Base-by-base conservation (phyloP, 768 basidiomycete species). In the Podaxis sp. region DNA sequence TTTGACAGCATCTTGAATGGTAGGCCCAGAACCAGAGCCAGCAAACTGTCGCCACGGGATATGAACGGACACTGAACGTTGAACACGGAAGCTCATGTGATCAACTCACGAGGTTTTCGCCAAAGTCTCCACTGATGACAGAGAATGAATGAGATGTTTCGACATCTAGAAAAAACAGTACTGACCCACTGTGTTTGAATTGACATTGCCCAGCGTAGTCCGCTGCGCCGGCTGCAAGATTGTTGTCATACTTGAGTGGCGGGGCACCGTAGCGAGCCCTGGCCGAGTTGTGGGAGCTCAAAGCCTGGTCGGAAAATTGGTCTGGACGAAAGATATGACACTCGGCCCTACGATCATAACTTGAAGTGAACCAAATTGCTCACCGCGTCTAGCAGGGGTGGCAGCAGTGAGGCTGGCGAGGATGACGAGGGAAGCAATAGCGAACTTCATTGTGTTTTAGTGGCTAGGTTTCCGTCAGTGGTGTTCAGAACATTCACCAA, bases 51-150 rank as follows among this genome's bases (percentile, higher is more conserved):
- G 19, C 6, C 13, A 15, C 0, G 5, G 28, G 2, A 19, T 24
- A 40, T 53, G 13, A 17, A 12, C 2, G 3, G 11, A 57, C 22
- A 33, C 13, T 2, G 33, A 40, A 39, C 2, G 28, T 24, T 52
- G n/a, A 51, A 9, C 42, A 8, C n/a, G 28, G 17, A 24, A 6
- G n/a, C 2, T 33, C 8, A 9, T 19, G 6, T 2, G 24, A 42
- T 5, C 17, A 22, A 49, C 67, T 33, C 46, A 74, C 73, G 59
- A 75, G 57, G 52, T 74, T 75, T 49, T 75, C 74, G 11, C 74
- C 74, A 36, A 71, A 73, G 49, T 63, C 44, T 26, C 67, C 68
- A 5, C 66, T 62, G 30, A 38, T 56, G 22, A 7, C n/a, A 30
- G 17, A 17, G 28, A 30, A 22, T 44, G 3, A 38, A 17, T 15